Percentiles rank a stretch among this genome's conserved stretches.
Evolutionary conservation across 176 grass and related monocot species (phyloP).

Genomic region (Typha latifolia): DNA sequence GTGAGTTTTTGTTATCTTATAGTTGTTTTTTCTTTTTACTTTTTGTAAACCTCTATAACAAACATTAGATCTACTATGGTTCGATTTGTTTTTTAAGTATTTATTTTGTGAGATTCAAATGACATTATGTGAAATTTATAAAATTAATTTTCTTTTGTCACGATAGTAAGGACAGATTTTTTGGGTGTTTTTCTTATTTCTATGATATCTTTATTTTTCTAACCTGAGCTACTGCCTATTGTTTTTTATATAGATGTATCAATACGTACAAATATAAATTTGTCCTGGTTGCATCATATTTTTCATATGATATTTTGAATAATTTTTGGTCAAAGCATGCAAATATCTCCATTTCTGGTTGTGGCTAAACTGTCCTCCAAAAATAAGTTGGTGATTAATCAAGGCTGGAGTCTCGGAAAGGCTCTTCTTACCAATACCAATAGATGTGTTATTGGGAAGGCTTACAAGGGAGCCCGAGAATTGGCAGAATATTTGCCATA

Average conservation of each 20-base stretch:
- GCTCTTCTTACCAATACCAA: constrained; percentile 10
- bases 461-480: constrained; percentile 31
- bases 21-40: too few species aligned
- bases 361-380: constrained; percentile 16
- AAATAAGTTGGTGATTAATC: constrained; percentile 16
- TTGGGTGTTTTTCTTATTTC: too few species aligned
- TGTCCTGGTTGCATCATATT: not conserved
- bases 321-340: not conserved
- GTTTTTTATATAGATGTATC: not conserved
- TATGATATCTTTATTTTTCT: not conserved
- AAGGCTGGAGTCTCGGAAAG: constrained; percentile 35
- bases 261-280: not conserved
- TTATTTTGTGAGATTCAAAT: too few species aligned
- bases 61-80: too few species aligned
- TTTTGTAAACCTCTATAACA: too few species aligned
- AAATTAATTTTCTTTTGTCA: too few species aligned
- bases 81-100: too few species aligned
- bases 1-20: too few species aligned
- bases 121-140: too few species aligned
- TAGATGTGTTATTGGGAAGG: constrained; percentile 18
- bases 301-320: not conserved
- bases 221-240: not conserved
- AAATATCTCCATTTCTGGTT: constrained; percentile 10
- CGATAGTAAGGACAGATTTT: too few species aligned
- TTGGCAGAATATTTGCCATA: constrained; percentile 22